Percentiles rank a stretch among this genome's conserved stretches.
Evolutionary conservation across 1,284 basidiomycete species (phyloP).

Genomic region (Rugiboletus extremiorientalis): DNA sequence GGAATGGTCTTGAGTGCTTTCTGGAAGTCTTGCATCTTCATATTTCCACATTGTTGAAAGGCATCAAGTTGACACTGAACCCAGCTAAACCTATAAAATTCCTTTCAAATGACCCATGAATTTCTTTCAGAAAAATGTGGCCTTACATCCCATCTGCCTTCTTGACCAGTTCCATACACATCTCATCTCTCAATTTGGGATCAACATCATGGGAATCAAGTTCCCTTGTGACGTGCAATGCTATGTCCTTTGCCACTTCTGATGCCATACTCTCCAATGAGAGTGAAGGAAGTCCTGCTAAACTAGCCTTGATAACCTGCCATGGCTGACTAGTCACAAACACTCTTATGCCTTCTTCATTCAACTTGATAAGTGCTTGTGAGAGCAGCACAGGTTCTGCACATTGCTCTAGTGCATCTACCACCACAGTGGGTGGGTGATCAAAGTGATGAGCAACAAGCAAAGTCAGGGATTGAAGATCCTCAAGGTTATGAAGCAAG

Average conservation of each 20-base stretch:
- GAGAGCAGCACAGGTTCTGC: not conserved
- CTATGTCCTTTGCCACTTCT: slow-evolving; percentile 1
- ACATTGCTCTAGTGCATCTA: slow-evolving; percentile 17
- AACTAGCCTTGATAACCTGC: slow-evolving; percentile 1
- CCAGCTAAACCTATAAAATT: too few relatives aligned
- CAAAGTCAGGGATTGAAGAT: not conserved
- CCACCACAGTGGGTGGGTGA: slow-evolving; percentile 1
- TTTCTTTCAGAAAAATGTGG: rapidly evolving
- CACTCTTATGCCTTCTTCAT: not conserved
- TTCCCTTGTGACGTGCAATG: slow-evolving; percentile 3
- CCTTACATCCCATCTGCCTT: slow-evolving; percentile 13
- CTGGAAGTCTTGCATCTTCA: too few relatives aligned
- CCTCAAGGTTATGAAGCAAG: not conserved
- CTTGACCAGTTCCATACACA: not conserved
- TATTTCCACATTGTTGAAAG: too few relatives aligned
- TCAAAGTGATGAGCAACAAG: too few relatives aligned
- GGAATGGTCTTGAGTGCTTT: too few relatives aligned
- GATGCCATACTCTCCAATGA: slow-evolving; percentile 5
- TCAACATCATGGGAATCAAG: slow-evolving; percentile 9
- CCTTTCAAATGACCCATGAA: too few relatives aligned
- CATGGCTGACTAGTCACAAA: slow-evolving; percentile 16
- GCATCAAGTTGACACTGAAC: too few relatives aligned
- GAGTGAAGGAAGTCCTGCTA: not conserved
- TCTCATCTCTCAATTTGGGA: slow-evolving; percentile 6
- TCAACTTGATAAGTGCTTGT: not conserved